These are phyloP conservation scores for Nothophaeocryptopus gaeumannii DNA, from an alignment of 2,329 filamentous ascomycete species.

Conservation along the genomic window DNA sequence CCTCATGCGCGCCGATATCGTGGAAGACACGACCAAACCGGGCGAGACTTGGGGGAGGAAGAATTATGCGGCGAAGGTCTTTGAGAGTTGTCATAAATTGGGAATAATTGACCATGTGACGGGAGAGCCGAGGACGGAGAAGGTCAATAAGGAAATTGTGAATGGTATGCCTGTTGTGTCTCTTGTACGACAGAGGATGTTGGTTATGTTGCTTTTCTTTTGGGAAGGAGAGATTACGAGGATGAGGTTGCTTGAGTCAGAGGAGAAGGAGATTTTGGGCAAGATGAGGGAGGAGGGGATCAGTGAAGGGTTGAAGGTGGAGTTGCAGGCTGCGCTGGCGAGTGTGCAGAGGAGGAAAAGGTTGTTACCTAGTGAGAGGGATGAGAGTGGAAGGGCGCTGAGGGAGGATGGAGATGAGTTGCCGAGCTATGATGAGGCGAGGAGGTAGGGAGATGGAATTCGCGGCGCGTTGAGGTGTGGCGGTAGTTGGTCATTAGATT, in stretches of 20 bases:
- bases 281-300: neutral
- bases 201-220: slow-evolving; percentile 21
- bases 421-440: slow-evolving; percentile 17
- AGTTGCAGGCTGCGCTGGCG: slow-evolving; percentile 5
- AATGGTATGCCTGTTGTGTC: slow-evolving; percentile 14
- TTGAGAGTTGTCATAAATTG: slow-evolving; percentile 4
- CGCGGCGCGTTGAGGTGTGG: too few relatives aligned
- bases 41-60: neutral
- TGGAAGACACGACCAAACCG: neutral
- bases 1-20: slow-evolving; percentile 3
- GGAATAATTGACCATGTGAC: slow-evolving; percentile 13
- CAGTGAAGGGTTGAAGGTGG: neutral
- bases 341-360: slow-evolving; percentile 11
- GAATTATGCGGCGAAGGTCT: neutral
- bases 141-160: slow-evolving; percentile 12
- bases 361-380: slow-evolving; percentile 12
- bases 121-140: slow-evolving; percentile 8
- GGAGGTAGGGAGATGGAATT: neutral
- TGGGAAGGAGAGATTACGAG: slow-evolving; percentile 18
- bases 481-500: too few relatives aligned
- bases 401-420: slow-evolving; percentile 5
- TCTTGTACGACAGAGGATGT: slow-evolving; percentile 14
- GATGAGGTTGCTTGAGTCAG: slow-evolving; percentile 9
- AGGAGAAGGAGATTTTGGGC: slow-evolving; percentile 10
- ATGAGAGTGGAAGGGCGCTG: slow-evolving; percentile 12